Conservation (phyloP, 768 basidiomycete species). For the Calocybe gangraenosa region DNA sequence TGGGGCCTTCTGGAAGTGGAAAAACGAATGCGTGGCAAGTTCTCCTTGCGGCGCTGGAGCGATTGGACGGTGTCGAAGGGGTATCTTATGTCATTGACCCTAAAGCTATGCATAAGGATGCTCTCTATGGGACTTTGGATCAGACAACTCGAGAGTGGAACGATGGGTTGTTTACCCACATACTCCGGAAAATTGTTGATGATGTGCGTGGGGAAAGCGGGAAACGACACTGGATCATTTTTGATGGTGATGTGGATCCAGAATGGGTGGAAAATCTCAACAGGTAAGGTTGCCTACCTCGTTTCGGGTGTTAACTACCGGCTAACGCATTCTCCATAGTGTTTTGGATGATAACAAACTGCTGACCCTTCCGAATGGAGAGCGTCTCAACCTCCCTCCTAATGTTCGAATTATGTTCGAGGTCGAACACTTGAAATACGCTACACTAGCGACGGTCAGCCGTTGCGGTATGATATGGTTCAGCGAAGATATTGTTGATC, state of each 20-base stretch:
- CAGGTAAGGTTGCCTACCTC: constrained; percentile 55
- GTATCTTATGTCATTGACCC: constrained; percentile 97
- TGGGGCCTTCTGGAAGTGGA: constrained; percentile 94
- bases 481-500: constrained; percentile 92
- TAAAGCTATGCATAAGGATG: constrained; percentile 99
- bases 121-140: constrained; percentile 94
- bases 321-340: constrained; percentile 38
- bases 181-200: constrained; percentile 95
- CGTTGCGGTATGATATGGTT: constrained; percentile 99
- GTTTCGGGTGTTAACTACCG: not conserved
- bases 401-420: constrained; percentile 99
- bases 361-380: constrained; percentile 94
- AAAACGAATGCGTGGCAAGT: constrained; percentile 98
- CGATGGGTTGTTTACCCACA: constrained; percentile 97
- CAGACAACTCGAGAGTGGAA: constrained; percentile 99
- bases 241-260: constrained; percentile 98
- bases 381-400: constrained; percentile 92
- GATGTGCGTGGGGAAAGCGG: constrained; percentile 96
- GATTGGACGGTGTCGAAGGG: constrained; percentile 89
- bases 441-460: constrained; percentile 97
- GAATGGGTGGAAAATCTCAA: constrained; percentile 99
- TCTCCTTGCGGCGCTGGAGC: constrained; percentile 83
- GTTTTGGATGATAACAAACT: constrained; percentile 99
- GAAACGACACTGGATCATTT: constrained; percentile 98
- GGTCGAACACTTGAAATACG: constrained; percentile 95